Conservation (phyloP, 1,139 yeast genomes). For the Arxiozyma slooffiae region DNA sequence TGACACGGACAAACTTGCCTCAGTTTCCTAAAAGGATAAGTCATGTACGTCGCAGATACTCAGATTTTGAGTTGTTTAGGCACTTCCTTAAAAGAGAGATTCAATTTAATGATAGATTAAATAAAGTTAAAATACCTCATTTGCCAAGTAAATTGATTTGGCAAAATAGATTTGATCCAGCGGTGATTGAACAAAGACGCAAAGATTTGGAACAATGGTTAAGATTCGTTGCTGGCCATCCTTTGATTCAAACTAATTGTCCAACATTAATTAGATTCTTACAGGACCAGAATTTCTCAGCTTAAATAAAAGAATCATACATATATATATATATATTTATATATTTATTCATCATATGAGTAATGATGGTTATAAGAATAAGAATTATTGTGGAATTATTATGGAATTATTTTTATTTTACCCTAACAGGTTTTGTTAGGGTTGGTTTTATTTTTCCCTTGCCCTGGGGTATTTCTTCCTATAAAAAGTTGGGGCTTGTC, state of each 20-base stretch:
- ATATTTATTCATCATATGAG: not conserved
- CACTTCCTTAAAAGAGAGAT: conserved; percentile 55
- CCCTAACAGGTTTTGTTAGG: too few relatives aligned
- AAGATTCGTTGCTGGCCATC: conserved; percentile 82
- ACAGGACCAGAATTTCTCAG: conserved; percentile 53
- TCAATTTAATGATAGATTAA: conserved; percentile 30
- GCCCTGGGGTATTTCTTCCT: too few relatives aligned
- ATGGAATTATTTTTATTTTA: not conserved
- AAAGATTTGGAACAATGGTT: conserved; percentile 77
- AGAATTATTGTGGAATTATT: too few relatives aligned
- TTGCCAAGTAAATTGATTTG: conserved; percentile 75
- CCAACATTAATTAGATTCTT: conserved; percentile 72
- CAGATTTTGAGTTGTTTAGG: conserved; percentile 73
- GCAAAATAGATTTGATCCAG: conserved; percentile 67
- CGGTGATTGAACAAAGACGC: conserved; percentile 74
- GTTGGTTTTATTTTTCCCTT: not conserved
- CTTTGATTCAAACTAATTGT: conserved; percentile 85
- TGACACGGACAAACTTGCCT: conserved; percentile 81
- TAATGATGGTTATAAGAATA: not conserved
- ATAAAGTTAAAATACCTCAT: conserved; percentile 64
- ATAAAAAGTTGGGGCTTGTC: not conserved
- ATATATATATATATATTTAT: too few relatives aligned
- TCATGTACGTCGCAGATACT: conserved; percentile 73
- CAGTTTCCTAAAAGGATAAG: conserved; percentile 62
- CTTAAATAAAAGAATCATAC: conserved; percentile 8